These are phyloP conservation scores for Paraphaeosphaeria minitans DNA, from an alignment of 2,329 filamentous ascomycete species.

Conservation along the genomic window DNA sequence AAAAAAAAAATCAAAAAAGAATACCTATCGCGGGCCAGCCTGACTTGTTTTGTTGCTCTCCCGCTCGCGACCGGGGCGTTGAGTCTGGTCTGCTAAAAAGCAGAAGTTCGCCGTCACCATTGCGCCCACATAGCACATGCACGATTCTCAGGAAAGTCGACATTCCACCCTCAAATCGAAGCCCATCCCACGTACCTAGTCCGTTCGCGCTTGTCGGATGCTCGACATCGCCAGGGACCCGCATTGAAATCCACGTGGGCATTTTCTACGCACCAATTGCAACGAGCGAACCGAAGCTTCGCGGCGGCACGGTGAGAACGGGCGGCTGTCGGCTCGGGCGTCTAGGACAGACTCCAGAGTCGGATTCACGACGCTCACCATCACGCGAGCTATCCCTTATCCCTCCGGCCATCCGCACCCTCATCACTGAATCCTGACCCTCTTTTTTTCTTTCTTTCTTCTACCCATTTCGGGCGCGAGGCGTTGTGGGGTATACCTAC, in stretches of 20 bases:
- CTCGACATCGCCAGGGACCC: neutral
- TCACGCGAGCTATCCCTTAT: neutral
- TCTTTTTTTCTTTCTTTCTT: too few relatives aligned
- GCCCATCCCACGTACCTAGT: slow-evolving; percentile 2
- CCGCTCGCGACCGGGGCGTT: neutral
- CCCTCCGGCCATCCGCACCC: neutral
- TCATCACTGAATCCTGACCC: neutral
- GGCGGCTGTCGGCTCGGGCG: slow-evolving; percentile 5
- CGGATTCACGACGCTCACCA: neutral
- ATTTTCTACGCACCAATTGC: neutral
- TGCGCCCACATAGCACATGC: neutral
- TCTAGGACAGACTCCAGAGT: neutral
- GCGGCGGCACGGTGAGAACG: neutral
- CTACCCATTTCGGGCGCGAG: neutral
- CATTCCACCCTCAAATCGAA: neutral
- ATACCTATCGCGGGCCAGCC: neutral
- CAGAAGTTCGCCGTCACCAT: neutral
- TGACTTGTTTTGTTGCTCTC: neutral
- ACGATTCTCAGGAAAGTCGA: neutral
- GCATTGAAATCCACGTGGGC: neutral
- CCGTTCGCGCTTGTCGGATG: neutral
- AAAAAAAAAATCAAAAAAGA: too few relatives aligned
- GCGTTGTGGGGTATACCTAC: neutral
- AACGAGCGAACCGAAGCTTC: neutral
- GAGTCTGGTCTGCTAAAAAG: neutral